Evolutionary conservation across 1,139 yeast genomes (phyloP).

Genomic region (Kurtzmaniella quercitrusa): DNA sequence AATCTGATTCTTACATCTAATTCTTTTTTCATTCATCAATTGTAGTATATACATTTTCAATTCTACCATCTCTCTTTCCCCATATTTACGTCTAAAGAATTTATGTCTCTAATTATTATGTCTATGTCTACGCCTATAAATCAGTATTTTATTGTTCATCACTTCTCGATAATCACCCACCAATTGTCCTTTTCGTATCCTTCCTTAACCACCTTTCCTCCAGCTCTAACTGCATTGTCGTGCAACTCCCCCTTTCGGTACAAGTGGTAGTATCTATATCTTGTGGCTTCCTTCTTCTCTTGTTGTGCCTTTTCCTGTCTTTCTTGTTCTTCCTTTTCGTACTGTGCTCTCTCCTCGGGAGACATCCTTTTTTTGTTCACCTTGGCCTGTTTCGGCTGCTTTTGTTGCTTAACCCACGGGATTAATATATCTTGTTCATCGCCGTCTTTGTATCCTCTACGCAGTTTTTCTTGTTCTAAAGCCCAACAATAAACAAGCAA

Average conservation of each 20-base stretch:
- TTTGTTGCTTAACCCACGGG: constrained; percentile 81
- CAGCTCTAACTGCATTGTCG: constrained; percentile 63
- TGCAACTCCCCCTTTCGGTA: constrained; percentile 80
- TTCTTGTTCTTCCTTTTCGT: constrained; percentile 12
- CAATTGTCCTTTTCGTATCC: constrained; percentile 96
- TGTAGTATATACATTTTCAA: too few species aligned
- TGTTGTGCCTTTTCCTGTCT: constrained; percentile 12
- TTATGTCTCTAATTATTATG: too few species aligned
- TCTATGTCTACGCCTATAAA: too few species aligned
- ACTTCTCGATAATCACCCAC: constrained; percentile 53
- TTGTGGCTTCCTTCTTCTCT: constrained; percentile 33
- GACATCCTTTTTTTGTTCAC: constrained; percentile 12
- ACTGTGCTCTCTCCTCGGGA: not conserved
- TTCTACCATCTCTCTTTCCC: too few species aligned
- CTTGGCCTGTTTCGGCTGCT: constrained; percentile 25
- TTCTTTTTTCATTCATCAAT: too few species aligned
- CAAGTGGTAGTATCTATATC: constrained; percentile 83
- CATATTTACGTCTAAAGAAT: too few species aligned
- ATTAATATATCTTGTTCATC: constrained; percentile 92
- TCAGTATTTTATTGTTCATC: not conserved
- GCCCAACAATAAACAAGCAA: constrained; percentile 95
- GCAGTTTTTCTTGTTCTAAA: constrained; percentile 77
- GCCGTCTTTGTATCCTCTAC: constrained; percentile 85
- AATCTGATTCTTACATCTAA: too few species aligned
- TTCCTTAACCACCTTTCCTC: constrained; percentile 56